A percentile compares a stretch with the other conserved stretches of the same genome.
Conservation (phyloP, 139 green algal genomes). For the Astrephomene gubernaculifera region DNA sequence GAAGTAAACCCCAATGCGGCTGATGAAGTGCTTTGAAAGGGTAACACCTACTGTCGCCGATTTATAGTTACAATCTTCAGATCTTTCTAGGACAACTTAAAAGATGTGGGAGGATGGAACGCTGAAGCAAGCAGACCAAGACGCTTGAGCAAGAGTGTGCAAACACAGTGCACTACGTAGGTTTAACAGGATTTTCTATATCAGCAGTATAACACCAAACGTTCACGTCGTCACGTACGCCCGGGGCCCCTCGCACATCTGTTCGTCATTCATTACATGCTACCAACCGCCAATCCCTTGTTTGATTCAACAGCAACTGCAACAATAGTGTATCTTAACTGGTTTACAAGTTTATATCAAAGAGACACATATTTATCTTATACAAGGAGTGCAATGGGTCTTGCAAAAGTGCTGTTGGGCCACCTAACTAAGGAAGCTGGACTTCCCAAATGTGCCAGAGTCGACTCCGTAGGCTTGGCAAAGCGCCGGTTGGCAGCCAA, state of each 20-base stretch:
- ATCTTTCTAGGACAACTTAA: not conserved
- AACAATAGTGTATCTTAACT: not conserved
- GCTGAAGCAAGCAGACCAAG: not conserved
- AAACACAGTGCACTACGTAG: not conserved
- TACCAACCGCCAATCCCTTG: not conserved
- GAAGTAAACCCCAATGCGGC: not conserved
- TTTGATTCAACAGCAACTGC: not conserved
- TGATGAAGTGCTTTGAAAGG: not conserved
- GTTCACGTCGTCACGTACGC: too few relatives aligned
- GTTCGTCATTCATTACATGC: too few relatives aligned
- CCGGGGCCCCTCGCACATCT: too few relatives aligned
- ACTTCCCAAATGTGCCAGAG: not conserved
- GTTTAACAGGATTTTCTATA: too few relatives aligned
- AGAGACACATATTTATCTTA: not conserved
- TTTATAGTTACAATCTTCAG: not conserved
- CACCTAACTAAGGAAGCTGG: not conserved
- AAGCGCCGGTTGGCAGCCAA: not conserved
- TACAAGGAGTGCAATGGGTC: not conserved
- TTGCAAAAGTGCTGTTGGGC: slow-evolving; percentile 3
- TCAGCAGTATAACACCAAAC: too few relatives aligned
- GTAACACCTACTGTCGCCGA: not conserved
- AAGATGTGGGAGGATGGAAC: not conserved
- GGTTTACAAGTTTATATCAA: not conserved
- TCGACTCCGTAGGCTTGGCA: slow-evolving; percentile 12
- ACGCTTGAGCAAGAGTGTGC: not conserved